Base-by-base conservation (phyloP, 1,139 yeast species). In the Zygosaccharomyces pseudobailii region DNA sequence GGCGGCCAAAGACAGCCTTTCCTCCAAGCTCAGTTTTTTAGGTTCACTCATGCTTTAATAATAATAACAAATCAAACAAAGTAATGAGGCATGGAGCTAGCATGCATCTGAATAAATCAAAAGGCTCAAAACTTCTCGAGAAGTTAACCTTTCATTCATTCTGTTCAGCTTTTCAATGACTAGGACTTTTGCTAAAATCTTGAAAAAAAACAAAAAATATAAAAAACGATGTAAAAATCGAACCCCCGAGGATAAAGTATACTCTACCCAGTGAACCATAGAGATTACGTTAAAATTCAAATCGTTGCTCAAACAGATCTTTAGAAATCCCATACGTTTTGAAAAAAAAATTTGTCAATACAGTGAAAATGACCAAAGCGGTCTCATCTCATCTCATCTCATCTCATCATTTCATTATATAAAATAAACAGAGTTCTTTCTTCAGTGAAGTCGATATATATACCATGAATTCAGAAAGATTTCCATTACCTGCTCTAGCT, bases 1-100 rank as follows among this genome's bases (percentile, higher is more conserved):
- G 4, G 90, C 89, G 1, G 96, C 96, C 56, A 82, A 68, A 1
- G 94, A 94, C 48, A 88, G 71, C 53, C 96, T 71, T 59, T 88
- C 95, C 60, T 87, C 90, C 57, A 87, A 70, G 0, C 94, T 77
- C 38, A 84, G 69, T 55, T 87, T 72, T 46, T 59, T 63, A 31
- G 31, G 13, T 17, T 28, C 38, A 35, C 32, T 41, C 48, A 45
- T 41, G 38, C 7, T 42, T 35, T 27, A 9, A 25, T 3, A 32
- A 24, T 30, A 23, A 9, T 21, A 9, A 25, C 8, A 25, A 3
- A 3, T 28, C 9, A 27, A 20, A n/a, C 22, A 9, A 17, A 27
- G 9, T n/a, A 8, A 6, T 31, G 10, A 10, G 5, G 0, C 36
- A n/a, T 13, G 19, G 33, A 30, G 17, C 6, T 4, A 2, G 13